Evolutionary conservation across 1,284 basidiomycete genomes (phyloP).

Genomic region (Cutaneotrichosporon sp.): DNA sequence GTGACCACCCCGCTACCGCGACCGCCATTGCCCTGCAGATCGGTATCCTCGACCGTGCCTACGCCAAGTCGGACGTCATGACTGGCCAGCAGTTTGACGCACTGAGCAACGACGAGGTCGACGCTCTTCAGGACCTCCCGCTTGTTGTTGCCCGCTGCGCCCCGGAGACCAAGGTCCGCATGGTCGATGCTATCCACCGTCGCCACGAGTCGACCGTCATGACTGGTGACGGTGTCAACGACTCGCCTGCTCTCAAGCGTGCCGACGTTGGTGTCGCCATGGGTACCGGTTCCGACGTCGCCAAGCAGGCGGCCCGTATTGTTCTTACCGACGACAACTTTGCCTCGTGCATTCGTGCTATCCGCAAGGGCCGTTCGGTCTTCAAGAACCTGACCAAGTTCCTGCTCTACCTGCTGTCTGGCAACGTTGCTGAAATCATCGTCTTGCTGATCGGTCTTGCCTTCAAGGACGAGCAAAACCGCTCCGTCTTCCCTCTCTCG

Average conservation of each 20-base stretch:
- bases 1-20: conserved; percentile 57
- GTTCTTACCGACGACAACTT: conserved; percentile 73
- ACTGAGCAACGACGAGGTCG: conserved; percentile 63
- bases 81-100: conserved; percentile 65
- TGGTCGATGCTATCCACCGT: conserved; percentile 63
- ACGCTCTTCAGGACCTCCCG: conserved; percentile 59
- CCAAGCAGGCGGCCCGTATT: conserved; percentile 62
- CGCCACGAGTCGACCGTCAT: conserved; percentile 53
- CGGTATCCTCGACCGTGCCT: conserved; percentile 58
- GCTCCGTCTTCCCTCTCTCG: conserved; percentile 66
- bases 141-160: conserved; percentile 63
- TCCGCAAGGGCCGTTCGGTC: conserved; percentile 63
- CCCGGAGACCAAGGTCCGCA: conserved; percentile 58
- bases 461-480: conserved; percentile 61
- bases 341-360: conserved; percentile 65
- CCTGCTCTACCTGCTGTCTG: conserved; percentile 58
- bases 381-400: conserved; percentile 56
- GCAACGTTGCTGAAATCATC: conserved; percentile 64
- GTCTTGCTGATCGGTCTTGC: conserved; percentile 66
- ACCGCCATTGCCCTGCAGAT: conserved; percentile 57
- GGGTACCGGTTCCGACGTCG: conserved; percentile 71
- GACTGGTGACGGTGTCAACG: conserved; percentile 62
- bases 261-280: conserved; percentile 68
- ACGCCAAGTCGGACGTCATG: conserved; percentile 54
- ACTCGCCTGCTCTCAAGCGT: conserved; percentile 59